Conservation (phyloP, 495 filamentous ascomycete species). For the Podospora australis region DNA sequence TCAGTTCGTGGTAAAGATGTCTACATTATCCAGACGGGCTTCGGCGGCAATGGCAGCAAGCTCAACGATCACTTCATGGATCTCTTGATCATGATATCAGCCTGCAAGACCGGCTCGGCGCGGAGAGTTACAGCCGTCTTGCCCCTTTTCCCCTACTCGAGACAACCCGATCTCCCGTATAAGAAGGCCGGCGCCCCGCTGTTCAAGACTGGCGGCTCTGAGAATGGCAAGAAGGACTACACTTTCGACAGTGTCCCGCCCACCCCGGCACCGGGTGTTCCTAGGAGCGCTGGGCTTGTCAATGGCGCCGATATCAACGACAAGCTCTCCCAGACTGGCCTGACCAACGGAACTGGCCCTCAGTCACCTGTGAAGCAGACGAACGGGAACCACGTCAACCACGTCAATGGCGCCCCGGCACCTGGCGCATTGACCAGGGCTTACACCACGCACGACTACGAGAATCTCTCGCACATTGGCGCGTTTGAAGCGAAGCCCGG, state of each 20-base stretch:
- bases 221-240: conserved; percentile 57
- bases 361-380: conserved; percentile 11
- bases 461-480: conserved; percentile 47
- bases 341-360: conserved; percentile 17
- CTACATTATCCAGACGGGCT: conserved; percentile 80
- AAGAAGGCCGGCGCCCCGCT: conserved; percentile 90
- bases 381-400: conserved; percentile 18
- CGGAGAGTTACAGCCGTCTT: conserved; percentile 88
- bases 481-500: conserved; percentile 79
- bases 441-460: conserved; percentile 53
- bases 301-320: conserved; percentile 65
- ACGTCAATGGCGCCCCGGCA: conserved; percentile 23
- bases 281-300: conserved; percentile 53
- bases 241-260: conserved; percentile 90
- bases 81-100: conserved; percentile 92
- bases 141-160: conserved; percentile 90
- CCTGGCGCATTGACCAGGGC: conserved; percentile 32
- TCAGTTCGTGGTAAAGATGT: conserved; percentile 97
- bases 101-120: conserved; percentile 94
- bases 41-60: conserved; percentile 44
- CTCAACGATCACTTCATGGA: conserved; percentile 94
- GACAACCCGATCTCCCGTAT: conserved; percentile 93
- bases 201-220: conserved; percentile 52
- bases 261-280: conserved; percentile 67
- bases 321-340: conserved; percentile 47